Conservation (phyloP, 2,329 filamentous ascomycete species). For the Aspergillus jensenii region DNA sequence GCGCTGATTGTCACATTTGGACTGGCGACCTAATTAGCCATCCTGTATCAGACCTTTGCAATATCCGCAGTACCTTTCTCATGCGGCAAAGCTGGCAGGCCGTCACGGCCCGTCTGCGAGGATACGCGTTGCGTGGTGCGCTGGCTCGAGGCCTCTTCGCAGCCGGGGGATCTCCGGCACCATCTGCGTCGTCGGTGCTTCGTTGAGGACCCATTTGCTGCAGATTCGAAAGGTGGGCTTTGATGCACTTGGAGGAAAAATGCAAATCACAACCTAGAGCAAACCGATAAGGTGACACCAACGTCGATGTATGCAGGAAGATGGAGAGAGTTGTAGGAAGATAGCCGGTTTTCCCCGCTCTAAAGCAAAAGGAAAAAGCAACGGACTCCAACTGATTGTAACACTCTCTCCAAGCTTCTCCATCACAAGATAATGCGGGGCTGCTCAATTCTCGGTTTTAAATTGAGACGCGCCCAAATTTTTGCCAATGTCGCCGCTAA, state of each 20-base stretch:
- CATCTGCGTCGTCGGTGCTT: too few relatives aligned
- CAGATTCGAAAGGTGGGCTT: too few relatives aligned
- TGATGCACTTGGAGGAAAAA: too few relatives aligned
- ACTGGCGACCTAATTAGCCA: not conserved
- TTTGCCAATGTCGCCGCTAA: not conserved
- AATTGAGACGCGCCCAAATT: too few relatives aligned
- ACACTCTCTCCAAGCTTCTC: not conserved
- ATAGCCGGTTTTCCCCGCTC: not conserved
- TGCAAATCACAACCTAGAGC: too few relatives aligned
- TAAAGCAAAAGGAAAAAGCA: not conserved
- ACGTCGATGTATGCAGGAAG: not conserved
- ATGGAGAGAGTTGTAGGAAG: not conserved
- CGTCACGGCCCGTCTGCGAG: not conserved
- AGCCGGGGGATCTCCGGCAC: not conserved
- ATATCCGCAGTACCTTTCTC: not conserved
- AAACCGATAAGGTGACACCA: too few relatives aligned
- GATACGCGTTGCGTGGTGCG: not conserved
- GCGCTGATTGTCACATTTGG: slow-evolving; percentile 1
- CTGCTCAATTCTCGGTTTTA: too few relatives aligned
- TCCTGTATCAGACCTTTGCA: not conserved
- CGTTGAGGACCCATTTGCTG: not conserved
- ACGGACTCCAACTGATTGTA: too few relatives aligned
- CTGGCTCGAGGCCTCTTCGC: not conserved
- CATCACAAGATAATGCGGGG: too few relatives aligned
- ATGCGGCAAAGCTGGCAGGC: slow-evolving; percentile 1